These are phyloP conservation scores for Hypsizygus marmoreus DNA, from an alignment of 768 basidiomycete species.

Conservation along the genomic window DNA sequence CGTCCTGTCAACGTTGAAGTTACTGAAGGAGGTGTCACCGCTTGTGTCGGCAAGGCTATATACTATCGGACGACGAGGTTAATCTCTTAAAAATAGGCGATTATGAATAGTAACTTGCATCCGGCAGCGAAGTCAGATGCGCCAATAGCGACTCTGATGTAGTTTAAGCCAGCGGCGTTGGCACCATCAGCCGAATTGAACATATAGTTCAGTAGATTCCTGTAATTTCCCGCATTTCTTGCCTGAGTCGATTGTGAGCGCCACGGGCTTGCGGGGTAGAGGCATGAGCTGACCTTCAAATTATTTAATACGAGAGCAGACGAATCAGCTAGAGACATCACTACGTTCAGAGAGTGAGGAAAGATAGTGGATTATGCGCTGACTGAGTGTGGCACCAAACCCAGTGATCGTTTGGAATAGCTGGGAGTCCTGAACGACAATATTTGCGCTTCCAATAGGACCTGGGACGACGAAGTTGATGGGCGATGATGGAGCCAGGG, in stretches of 20 bases:
- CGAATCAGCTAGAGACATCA: constrained; percentile 58
- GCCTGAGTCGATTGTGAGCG: constrained; percentile 30
- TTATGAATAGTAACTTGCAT: too few relatives aligned
- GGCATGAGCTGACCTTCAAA: constrained; percentile 53
- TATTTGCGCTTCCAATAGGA: constrained; percentile 58
- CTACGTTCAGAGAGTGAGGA: not conserved
- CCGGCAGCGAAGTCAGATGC: constrained; percentile 71
- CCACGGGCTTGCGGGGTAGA: not conserved
- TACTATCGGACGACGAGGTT: constrained; percentile 28
- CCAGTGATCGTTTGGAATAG: constrained; percentile 67
- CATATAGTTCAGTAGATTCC: constrained; percentile 55
- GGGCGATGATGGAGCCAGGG: constrained; percentile 43
- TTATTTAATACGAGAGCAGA: constrained; percentile 61
- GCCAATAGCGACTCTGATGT: constrained; percentile 70
- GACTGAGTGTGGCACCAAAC: constrained; percentile 69
- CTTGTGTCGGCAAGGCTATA: constrained; percentile 69
- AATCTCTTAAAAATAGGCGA: too few relatives aligned
- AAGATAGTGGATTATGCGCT: not conserved
- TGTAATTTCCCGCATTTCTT: constrained; percentile 57
- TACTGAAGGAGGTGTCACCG: constrained; percentile 58
- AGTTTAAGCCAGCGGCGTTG: constrained; percentile 66
- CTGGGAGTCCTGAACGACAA: constrained; percentile 54
- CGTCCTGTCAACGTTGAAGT: constrained; percentile 57
- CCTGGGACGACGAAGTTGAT: constrained; percentile 65
- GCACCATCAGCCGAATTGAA: constrained; percentile 65